Evolutionary conservation across 192 early-diverging fungal genomes (phyloP).

Genomic region (Coemansia biformis): DNA sequence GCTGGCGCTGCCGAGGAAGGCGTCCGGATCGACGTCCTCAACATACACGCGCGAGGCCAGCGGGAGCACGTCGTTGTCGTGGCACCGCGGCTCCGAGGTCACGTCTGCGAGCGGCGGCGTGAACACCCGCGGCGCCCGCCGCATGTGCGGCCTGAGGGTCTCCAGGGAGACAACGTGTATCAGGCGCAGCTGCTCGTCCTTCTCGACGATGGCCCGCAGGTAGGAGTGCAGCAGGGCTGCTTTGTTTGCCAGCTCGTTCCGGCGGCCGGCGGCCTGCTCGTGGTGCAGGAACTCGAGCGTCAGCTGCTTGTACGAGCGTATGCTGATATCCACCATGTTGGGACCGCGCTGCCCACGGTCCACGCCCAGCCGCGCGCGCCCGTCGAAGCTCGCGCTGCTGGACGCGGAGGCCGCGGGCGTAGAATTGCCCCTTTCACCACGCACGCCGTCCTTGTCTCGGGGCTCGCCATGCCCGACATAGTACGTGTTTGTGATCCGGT

Average conservation of each 20-base stretch:
- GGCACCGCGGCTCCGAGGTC: slow-evolving; percentile 6
- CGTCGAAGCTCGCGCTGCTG: not conserved
- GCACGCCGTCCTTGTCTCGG: slow-evolving; percentile 1
- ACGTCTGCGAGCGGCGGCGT: slow-evolving; percentile 11
- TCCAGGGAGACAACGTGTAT: slow-evolving; percentile 19
- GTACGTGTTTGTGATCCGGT: slow-evolving; percentile 56
- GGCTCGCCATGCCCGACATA: slow-evolving; percentile 7
- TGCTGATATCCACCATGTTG: slow-evolving; percentile 47
- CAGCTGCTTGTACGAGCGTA: slow-evolving; percentile 46
- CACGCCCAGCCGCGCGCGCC: too few relatives aligned
- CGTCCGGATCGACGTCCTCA: slow-evolving; percentile 32
- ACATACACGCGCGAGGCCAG: slow-evolving; percentile 21
- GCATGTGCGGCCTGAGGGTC: not conserved
- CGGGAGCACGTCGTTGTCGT: slow-evolving; percentile 11
- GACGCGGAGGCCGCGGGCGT: not conserved
- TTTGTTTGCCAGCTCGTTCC: slow-evolving; percentile 30
- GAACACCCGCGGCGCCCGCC: slow-evolving; percentile 26
- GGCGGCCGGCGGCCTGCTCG: slow-evolving; percentile 12
- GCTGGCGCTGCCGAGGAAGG: slow-evolving; percentile 21
- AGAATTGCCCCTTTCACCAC: too few relatives aligned
- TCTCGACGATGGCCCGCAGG: slow-evolving; percentile 34
- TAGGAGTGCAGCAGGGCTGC: slow-evolving; percentile 33
- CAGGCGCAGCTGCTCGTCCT: slow-evolving; percentile 41
- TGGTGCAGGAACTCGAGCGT: slow-evolving; percentile 32
- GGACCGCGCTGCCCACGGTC: slow-evolving; percentile 42